phyloP scores from a whole-genome alignment of 768 basidiomycete species.

The Nidularia sp. region DNA sequence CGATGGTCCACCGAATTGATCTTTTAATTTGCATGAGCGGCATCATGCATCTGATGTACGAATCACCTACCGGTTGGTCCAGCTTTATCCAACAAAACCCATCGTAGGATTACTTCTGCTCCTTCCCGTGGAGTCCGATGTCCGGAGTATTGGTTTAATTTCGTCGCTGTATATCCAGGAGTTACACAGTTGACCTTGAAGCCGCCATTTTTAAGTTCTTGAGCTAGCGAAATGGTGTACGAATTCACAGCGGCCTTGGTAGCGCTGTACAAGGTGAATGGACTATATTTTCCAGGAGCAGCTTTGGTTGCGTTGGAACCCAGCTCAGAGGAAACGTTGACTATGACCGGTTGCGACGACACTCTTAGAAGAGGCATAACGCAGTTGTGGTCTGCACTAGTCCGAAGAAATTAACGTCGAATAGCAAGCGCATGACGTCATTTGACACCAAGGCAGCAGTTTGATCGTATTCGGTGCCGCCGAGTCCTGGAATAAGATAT shows the following conservation, averaged over 20 bases:
- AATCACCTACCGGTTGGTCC: constrained; percentile 33
- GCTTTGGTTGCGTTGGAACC: constrained; percentile 36
- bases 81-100: too few relatives aligned
- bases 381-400: constrained; percentile 38
- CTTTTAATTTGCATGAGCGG: background rate
- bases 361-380: constrained; percentile 36
- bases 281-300: constrained; percentile 1
- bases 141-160: constrained; percentile 29
- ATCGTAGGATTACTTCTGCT: constrained; percentile 28
- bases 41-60: background rate
- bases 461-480: too few relatives aligned
- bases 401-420: too few relatives aligned
- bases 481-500: too few relatives aligned
- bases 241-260: too few relatives aligned
- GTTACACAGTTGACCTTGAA: too few relatives aligned
- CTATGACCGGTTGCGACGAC: constrained; percentile 26
- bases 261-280: background rate
- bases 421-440: too few relatives aligned
- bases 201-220: too few relatives aligned
- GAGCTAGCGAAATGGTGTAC: too few relatives aligned
- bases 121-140: constrained; percentile 31
- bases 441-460: too few relatives aligned
- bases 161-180: background rate
- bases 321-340: constrained; percentile 41
- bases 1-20: background rate